Evolutionary conservation across 1,139 yeast genomes (phyloP).

Genomic region (Pichia cactophila): DNA sequence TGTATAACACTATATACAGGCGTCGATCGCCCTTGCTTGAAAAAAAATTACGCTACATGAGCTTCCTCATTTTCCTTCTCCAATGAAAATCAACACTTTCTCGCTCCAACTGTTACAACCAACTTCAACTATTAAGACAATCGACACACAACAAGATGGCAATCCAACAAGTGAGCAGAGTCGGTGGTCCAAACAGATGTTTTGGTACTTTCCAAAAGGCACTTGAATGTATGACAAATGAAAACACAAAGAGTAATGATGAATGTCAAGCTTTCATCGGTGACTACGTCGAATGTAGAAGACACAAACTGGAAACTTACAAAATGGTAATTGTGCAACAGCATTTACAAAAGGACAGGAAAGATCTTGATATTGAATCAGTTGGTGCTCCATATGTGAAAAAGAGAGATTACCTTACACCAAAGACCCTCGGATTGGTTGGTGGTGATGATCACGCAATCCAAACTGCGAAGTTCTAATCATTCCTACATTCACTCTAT

Average conservation of each 20-base stretch:
- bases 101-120: neutral
- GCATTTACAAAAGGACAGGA: slow-evolving; percentile 23
- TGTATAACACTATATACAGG: neutral
- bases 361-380: slow-evolving; percentile 22
- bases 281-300: slow-evolving; percentile 31
- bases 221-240: slow-evolving; percentile 30
- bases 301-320: slow-evolving; percentile 29
- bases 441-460: slow-evolving; percentile 29
- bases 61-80: neutral
- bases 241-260: slow-evolving; percentile 22
- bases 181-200: slow-evolving; percentile 31
- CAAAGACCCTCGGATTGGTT: slow-evolving; percentile 29
- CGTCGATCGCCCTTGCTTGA: neutral
- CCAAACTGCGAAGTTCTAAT: slow-evolving; percentile 19
- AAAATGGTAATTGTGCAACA: slow-evolving; percentile 28
- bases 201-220: slow-evolving; percentile 31
- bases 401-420: slow-evolving; percentile 29
- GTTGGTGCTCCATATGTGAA: slow-evolving; percentile 31
- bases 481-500: neutral
- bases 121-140: neutral
- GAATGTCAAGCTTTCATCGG: slow-evolving; percentile 27
- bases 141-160: slow-evolving; percentile 19
- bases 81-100: neutral
- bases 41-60: neutral
- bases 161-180: slow-evolving; percentile 29